A percentile compares a stretch with the other conserved stretches of the same genome.
These are phyloP conservation scores for Porogramme epimiltina DNA, from an alignment of 1,284 basidiomycete genomes.

Conservation along the genomic window DNA sequence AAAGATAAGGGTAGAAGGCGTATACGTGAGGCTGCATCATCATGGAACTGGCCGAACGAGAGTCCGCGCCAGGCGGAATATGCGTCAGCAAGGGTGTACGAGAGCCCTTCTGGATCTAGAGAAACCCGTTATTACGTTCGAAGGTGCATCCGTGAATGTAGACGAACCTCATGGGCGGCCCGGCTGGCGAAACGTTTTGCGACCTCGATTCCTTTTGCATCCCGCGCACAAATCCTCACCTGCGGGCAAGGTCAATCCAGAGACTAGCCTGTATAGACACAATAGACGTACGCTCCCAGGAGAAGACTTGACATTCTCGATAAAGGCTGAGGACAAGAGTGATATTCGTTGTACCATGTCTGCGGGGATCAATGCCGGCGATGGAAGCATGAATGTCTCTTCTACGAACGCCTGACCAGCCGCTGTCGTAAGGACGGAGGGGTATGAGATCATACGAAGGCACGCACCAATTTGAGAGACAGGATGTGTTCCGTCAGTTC, in stretches of 20 bases:
- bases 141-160: not conserved
- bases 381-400: conserved; percentile 51
- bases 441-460: not conserved
- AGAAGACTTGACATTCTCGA: conserved; percentile 47
- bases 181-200: conserved; percentile 58
- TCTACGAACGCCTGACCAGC: conserved; percentile 50
- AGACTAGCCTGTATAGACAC: not conserved
- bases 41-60: conserved; percentile 1
- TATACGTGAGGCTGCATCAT: conserved; percentile 41
- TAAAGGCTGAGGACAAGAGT: conserved; percentile 61
- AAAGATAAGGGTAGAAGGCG: conserved; percentile 65
- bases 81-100: not conserved
- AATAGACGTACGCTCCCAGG: conserved; percentile 43
- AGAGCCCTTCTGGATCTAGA: not conserved
- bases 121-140: no score
- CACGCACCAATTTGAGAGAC: conserved; percentile 49
- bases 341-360: conserved; percentile 64
- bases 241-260: conserved; percentile 26
- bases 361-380: conserved; percentile 37
- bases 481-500: conserved; percentile 46
- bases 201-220: conserved; percentile 37
- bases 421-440: not conserved
- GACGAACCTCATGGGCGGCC: conserved; percentile 51
- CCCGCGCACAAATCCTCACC: conserved; percentile 58
- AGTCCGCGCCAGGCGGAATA: no score